A percentile compares a stretch with the other conserved stretches of the same genome.
Conservation (phyloP, 2,329 filamentous ascomycete species). For the Botrytis tulipae region DNA sequence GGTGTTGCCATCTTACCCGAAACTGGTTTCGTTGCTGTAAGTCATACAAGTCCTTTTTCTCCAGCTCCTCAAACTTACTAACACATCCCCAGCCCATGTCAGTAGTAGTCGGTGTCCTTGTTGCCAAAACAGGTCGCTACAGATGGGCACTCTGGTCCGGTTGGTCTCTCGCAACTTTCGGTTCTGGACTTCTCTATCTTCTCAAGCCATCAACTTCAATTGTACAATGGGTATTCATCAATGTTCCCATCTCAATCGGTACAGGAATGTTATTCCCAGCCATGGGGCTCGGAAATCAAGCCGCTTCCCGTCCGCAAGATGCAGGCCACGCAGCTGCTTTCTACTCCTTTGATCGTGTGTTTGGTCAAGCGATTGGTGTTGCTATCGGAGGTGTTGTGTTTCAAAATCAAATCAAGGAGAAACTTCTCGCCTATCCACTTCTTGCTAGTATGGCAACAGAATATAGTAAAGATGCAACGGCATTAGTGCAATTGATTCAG, state of each 20-base stretch:
- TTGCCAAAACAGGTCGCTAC: constrained; percentile 57
- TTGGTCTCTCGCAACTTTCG: constrained; percentile 58
- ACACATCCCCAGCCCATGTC: constrained; percentile 52
- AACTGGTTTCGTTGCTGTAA: constrained; percentile 59
- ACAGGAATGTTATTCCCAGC: constrained; percentile 64
- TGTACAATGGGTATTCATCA: constrained; percentile 58
- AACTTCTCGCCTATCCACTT: constrained; percentile 30
- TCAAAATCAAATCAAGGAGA: constrained; percentile 53
- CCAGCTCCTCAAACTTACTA: constrained; percentile 44
- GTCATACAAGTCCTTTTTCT: background rate
- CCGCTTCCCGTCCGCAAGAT: constrained; percentile 54
- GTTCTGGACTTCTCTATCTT: constrained; percentile 54
- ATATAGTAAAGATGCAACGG: constrained; percentile 37
- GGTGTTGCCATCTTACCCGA: constrained; percentile 58
- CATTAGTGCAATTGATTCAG: constrained; percentile 34
- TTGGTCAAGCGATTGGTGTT: constrained; percentile 65
- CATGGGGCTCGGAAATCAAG: constrained; percentile 64
- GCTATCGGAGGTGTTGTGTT: constrained; percentile 68
- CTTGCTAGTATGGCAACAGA: constrained; percentile 30
- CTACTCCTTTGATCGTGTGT: constrained; percentile 64
- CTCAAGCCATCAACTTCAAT: constrained; percentile 51
- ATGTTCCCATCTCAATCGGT: constrained; percentile 58
- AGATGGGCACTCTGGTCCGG: constrained; percentile 54
- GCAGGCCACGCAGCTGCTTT: constrained; percentile 61
- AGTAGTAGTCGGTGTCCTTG: constrained; percentile 53